These are phyloP conservation scores for Trichosporon sp. DNA, from an alignment of 1,284 basidiomycete species.

Conservation along the genomic window DNA sequence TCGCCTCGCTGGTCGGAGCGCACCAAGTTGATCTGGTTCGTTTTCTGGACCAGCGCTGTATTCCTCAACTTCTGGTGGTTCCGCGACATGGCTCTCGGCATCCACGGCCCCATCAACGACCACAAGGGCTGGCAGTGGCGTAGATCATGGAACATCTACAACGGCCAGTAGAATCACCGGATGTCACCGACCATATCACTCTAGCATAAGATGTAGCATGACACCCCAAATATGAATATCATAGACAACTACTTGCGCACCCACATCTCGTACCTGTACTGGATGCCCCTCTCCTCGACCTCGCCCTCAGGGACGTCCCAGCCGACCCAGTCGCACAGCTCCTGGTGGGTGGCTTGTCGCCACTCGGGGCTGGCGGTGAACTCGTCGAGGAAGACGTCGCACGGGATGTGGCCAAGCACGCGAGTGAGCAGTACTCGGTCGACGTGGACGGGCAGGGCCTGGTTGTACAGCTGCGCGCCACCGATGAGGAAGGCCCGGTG, in stretches of 20 bases:
- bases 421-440: conserved; percentile 84
- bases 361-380: conserved; percentile 57
- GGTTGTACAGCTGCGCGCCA: conserved; percentile 77
- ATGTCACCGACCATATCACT: background rate
- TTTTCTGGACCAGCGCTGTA: conserved; percentile 59
- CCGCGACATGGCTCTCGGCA: conserved; percentile 78
- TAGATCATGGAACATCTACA: conserved; percentile 41
- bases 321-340: conserved; percentile 69
- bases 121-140: conserved; percentile 78
- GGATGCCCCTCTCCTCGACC: conserved; percentile 72
- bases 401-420: conserved; percentile 64
- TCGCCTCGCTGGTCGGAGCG: conserved; percentile 58
- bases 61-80: conserved; percentile 90
- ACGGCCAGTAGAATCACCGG: conserved; percentile 14
- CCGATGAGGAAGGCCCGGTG: conserved; percentile 73
- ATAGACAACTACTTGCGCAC: conserved; percentile 45
- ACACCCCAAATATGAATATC: conserved; percentile 5
- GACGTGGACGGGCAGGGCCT: conserved; percentile 60
- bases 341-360: conserved; percentile 59
- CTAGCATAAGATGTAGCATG: conserved; percentile 4
- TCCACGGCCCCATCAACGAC: conserved; percentile 73
- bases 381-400: conserved; percentile 82
- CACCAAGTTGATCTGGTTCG: conserved; percentile 71
- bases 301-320: conserved; percentile 69
- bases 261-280: conserved; percentile 94